phyloP scores from a whole-genome alignment of 2,329 filamentous ascomycete species.

The Fusarium illudens region DNA sequence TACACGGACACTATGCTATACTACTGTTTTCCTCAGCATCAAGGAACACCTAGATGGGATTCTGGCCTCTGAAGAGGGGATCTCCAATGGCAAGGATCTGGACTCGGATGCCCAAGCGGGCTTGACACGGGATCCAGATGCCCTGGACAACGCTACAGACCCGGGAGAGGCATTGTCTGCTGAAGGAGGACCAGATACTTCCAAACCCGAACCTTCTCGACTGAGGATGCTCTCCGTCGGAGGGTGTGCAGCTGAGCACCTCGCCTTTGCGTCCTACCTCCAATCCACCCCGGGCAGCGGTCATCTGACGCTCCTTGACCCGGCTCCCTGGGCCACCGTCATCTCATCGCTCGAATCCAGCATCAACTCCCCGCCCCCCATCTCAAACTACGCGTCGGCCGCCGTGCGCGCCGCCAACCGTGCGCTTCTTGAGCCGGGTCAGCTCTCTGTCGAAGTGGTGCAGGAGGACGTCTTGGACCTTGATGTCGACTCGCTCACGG shows the following conservation, averaged over 20 bases:
- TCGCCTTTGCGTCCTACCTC: slow-evolving; percentile 59
- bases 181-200: slow-evolving; percentile 6
- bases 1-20: slow-evolving; percentile 82
- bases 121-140: neutral
- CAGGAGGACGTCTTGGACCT: slow-evolving; percentile 61
- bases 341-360: slow-evolving; percentile 64
- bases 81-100: neutral
- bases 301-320: slow-evolving; percentile 75
- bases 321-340: slow-evolving; percentile 78
- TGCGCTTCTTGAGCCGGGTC: slow-evolving; percentile 52
- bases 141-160: neutral
- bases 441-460: slow-evolving; percentile 53
- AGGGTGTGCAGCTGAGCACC: slow-evolving; percentile 70
- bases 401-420: slow-evolving; percentile 55
- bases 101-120: slow-evolving; percentile 7
- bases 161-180: neutral
- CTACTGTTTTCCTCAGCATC: slow-evolving; percentile 59
- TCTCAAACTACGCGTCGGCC: slow-evolving; percentile 63
- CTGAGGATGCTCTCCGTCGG: slow-evolving; percentile 60
- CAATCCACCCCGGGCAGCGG: slow-evolving; percentile 40
- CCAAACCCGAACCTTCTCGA: slow-evolving; percentile 11
- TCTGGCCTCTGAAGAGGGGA: slow-evolving; percentile 1
- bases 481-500: slow-evolving; percentile 44
- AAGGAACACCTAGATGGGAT: slow-evolving; percentile 46
- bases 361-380: slow-evolving; percentile 60